Conservation (phyloP, 805 yeast species). For the Candida loeiensis region DNA sequence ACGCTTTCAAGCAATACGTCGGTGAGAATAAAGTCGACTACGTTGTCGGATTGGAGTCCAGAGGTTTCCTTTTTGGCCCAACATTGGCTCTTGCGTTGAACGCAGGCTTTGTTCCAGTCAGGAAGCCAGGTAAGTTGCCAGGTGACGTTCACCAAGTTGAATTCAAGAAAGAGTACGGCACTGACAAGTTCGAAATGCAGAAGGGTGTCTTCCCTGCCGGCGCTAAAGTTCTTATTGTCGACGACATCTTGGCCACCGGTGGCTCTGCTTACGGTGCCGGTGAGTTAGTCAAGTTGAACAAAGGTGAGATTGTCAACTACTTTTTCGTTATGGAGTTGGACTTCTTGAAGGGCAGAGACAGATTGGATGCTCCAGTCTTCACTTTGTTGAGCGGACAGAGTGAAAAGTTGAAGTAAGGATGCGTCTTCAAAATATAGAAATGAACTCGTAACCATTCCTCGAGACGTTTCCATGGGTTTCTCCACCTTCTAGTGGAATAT, state of each 20-base stretch:
- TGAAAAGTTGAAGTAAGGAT: conserved; percentile 37
- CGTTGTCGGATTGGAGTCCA: conserved; percentile 90
- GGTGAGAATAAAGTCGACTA: conserved; percentile 71
- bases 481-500: too few species aligned
- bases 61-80: conserved; percentile 97
- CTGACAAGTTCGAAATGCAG: conserved; percentile 87
- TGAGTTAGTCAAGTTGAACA: conserved; percentile 61
- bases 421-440: too few species aligned
- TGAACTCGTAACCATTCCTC: too few species aligned
- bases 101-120: conserved; percentile 91
- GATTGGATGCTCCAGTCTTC: conserved; percentile 80
- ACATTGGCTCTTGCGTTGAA: conserved; percentile 83
- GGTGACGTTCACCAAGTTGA: conserved; percentile 72
- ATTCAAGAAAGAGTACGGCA: conserved; percentile 89
- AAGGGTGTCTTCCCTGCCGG: conserved; percentile 74
- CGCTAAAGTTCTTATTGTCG: conserved; percentile 81
- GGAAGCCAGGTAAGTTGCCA: conserved; percentile 94
- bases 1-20: conserved; percentile 75
- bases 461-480: too few species aligned
- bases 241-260: conserved; percentile 97
- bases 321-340: conserved; percentile 91
- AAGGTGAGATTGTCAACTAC: conserved; percentile 75
- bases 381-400: conserved; percentile 83
- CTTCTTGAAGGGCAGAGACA: conserved; percentile 90
- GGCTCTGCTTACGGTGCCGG: conserved; percentile 97